phyloP scores from a whole-genome alignment of 129 eudicot species.

The Dittrichia graveolens region DNA sequence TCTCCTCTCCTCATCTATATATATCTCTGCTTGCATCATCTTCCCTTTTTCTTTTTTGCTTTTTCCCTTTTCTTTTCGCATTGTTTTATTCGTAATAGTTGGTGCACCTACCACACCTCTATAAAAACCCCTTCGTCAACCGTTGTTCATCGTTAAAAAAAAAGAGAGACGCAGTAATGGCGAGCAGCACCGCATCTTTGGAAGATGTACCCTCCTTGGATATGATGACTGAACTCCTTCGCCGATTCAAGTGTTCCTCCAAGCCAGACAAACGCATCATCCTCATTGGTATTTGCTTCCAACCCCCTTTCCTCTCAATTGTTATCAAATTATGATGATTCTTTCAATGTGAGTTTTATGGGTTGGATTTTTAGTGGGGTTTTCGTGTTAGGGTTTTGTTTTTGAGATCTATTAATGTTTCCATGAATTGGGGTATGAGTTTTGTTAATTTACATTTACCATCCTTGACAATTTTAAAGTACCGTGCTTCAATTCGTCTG shows the following conservation, averaged over 20 bases:
- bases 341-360: background rate
- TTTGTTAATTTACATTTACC: background rate
- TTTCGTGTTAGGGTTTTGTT: constrained; percentile 13
- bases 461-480: background rate
- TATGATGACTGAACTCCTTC: constrained; percentile 58
- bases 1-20: background rate
- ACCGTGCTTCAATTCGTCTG: background rate
- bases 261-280: constrained; percentile 59
- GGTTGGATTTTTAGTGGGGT: constrained; percentile 1
- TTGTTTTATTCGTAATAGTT: constrained; percentile 7
- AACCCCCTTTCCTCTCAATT: background rate
- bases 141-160: constrained; percentile 7
- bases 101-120: constrained; percentile 34
- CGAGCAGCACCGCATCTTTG: constrained; percentile 32
- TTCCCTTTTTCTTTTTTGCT: background rate
- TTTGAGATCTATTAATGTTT: constrained; percentile 24
- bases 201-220: constrained; percentile 52
- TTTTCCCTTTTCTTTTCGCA: background rate
- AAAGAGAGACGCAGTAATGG: constrained; percentile 24
- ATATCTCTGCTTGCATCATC: background rate
- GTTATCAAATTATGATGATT: background rate
- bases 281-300: constrained; percentile 40
- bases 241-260: constrained; percentile 52
- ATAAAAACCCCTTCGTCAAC: background rate
- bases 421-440: background rate